Conservation (phyloP, 768 basidiomycete genomes). For the Hydnomerulius pinastri region DNA sequence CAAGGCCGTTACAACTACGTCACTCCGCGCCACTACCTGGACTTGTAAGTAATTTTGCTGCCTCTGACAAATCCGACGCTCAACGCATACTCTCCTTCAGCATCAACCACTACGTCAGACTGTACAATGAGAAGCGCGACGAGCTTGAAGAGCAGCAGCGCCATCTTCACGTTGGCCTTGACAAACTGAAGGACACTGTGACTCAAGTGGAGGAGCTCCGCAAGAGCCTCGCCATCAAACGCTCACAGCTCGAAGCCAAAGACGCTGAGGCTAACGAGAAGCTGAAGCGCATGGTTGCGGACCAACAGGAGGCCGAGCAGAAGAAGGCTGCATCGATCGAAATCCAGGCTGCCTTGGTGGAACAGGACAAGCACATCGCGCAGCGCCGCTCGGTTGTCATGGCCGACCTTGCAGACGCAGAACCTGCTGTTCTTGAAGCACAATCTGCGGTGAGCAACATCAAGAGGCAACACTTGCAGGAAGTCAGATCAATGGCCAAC, state of each 20-base stretch:
- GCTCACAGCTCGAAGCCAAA: slow-evolving; percentile 90
- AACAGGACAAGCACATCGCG: slow-evolving; percentile 88
- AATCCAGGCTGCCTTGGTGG: slow-evolving; percentile 90
- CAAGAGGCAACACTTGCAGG: slow-evolving; percentile 92
- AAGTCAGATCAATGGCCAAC: slow-evolving; percentile 97
- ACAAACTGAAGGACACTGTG: slow-evolving; percentile 94
- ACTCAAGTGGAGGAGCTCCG: slow-evolving; percentile 96
- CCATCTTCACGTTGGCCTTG: slow-evolving; percentile 95
- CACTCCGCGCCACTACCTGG: slow-evolving; percentile 96
- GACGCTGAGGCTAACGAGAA: slow-evolving; percentile 96
- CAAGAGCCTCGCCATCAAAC: slow-evolving; percentile 92
- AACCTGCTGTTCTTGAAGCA: slow-evolving; percentile 95
- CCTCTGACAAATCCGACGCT: neutral
- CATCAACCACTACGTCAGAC: slow-evolving; percentile 94
- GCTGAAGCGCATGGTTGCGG: slow-evolving; percentile 94
- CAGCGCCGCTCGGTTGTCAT: slow-evolving; percentile 88
- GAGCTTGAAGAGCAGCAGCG: slow-evolving; percentile 98
- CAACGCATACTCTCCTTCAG: slow-evolving; percentile 41
- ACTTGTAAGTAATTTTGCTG: slow-evolving; percentile 75
- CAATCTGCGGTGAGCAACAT: slow-evolving; percentile 97
- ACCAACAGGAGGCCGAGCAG: slow-evolving; percentile 98
- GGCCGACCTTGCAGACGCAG: slow-evolving; percentile 95
- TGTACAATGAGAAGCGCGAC: slow-evolving; percentile 95
- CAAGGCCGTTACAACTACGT: slow-evolving; percentile 97
- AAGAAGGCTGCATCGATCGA: slow-evolving; percentile 97